A percentile compares a stretch with the other conserved stretches of the same genome.
These are phyloP conservation scores for Aleurites moluccanus DNA, from an alignment of 441 rosid species.

Conservation along the genomic window DNA sequence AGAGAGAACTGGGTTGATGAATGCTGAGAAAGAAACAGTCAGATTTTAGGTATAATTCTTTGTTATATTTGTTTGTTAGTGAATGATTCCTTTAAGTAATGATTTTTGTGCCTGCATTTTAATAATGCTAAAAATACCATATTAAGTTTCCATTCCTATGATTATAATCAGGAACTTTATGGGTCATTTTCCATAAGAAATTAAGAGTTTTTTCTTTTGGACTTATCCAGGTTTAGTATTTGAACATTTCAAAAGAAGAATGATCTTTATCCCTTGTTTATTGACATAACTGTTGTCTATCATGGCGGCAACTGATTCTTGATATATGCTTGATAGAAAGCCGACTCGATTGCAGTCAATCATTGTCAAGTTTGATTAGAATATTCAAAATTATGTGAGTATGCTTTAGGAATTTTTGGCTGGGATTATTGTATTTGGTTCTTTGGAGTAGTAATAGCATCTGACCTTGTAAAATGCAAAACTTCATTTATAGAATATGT, in stretches of 20 bases:
- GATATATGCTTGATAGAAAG: slow-evolving; percentile 25
- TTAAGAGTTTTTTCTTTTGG: slow-evolving; percentile 14
- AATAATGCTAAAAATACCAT: background rate
- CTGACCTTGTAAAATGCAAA: slow-evolving; percentile 33
- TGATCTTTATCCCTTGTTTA: slow-evolving; percentile 12
- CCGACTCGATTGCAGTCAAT: slow-evolving; percentile 26
- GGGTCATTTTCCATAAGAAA: slow-evolving; percentile 17
- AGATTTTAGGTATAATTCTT: slow-evolving; percentile 25
- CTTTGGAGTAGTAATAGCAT: slow-evolving; percentile 8
- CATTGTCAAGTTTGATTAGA: slow-evolving; percentile 21
- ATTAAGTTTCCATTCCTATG: background rate
- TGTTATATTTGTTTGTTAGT: background rate
- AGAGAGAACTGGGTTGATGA: slow-evolving; percentile 25
- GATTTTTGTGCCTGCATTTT: slow-evolving; percentile 9
- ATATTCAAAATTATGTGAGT: slow-evolving; percentile 28
- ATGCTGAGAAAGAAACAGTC: slow-evolving; percentile 19
- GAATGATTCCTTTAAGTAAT: slow-evolving; percentile 3
- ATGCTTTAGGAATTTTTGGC: background rate
- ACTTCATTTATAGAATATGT: slow-evolving; percentile 54
- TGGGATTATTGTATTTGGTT: slow-evolving; percentile 17
- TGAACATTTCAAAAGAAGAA: slow-evolving; percentile 25
- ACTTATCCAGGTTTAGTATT: slow-evolving; percentile 12
- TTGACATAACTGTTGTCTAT: slow-evolving; percentile 26
- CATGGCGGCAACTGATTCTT: slow-evolving; percentile 36
- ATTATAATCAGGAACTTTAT: background rate